These are phyloP conservation scores for Thielaviopsis musarum DNA, from an alignment of 2,329 filamentous ascomycete species.

Conservation along the genomic window DNA sequence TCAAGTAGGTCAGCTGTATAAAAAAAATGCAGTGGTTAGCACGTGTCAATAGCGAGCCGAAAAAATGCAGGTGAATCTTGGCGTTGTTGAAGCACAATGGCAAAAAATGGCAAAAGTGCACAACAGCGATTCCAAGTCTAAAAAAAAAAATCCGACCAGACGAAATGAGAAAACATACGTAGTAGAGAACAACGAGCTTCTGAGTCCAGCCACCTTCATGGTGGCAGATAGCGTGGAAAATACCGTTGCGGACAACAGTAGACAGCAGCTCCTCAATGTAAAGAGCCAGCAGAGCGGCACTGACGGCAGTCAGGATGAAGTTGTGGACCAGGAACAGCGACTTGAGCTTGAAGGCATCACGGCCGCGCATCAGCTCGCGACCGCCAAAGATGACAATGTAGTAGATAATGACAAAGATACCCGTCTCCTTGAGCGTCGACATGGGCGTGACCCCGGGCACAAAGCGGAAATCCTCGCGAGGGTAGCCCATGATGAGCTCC, in stretches of 20 bases:
- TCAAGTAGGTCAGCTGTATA: slow-evolving; percentile 81
- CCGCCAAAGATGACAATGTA: slow-evolving; percentile 89
- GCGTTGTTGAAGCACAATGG: not conserved
- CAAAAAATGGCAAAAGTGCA: not conserved
- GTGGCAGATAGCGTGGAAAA: slow-evolving; percentile 82
- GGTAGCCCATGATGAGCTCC: slow-evolving; percentile 60
- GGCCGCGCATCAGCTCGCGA: slow-evolving; percentile 77
- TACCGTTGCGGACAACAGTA: slow-evolving; percentile 59
- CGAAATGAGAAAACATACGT: slow-evolving; percentile 42
- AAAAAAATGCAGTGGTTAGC: slow-evolving; percentile 4
- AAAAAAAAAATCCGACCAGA: not conserved
- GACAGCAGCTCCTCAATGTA: slow-evolving; percentile 86
- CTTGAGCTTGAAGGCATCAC: slow-evolving; percentile 74
- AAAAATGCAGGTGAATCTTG: not conserved
- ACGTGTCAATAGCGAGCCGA: slow-evolving; percentile 1
- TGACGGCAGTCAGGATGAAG: slow-evolving; percentile 79
- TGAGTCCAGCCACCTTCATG: slow-evolving; percentile 79
- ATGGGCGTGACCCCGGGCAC: slow-evolving; percentile 66
- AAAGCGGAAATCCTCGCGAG: slow-evolving; percentile 75
- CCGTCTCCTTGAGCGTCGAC: slow-evolving; percentile 74
- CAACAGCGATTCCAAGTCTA: not conserved
- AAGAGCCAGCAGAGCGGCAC: slow-evolving; percentile 59
- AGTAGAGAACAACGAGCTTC: slow-evolving; percentile 86
- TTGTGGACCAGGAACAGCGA: slow-evolving; percentile 88
- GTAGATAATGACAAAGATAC: slow-evolving; percentile 69